Evolutionary conservation across 148 eudicot species (phyloP), one percentile per base, ranked within the genome.

Genomic region (Chenopodium suecicum): DNA sequence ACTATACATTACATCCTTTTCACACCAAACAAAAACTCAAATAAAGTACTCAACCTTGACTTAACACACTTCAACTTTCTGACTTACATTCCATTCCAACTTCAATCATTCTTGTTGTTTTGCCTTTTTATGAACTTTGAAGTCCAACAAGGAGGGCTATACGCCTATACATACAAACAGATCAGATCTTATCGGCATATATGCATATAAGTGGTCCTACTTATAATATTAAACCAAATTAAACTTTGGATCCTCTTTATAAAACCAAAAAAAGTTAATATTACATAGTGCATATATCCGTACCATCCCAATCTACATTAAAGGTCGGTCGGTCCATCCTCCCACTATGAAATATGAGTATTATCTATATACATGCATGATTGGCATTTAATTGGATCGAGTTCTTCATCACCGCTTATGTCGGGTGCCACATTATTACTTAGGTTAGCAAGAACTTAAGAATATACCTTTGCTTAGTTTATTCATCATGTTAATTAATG

Each of bases 241-340:
- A 44, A 41, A 78, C 79, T 75, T 81, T 80, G 83, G 83, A 74
- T 80, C 29, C 78, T 80, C 67, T 64, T n/a, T 58, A 16, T 58
- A 16, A 14, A 46, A 8, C 2, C 4, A 41, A 41, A 41, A 37
- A 5, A 41, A 5, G 44, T 41, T 41, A 41, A 41, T 41, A 34
- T 41, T 41, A 41, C 44, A 74, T 76, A 70, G 78, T 81, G 83
- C 78, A 81, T 17, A 50, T 56, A 77, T 81, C 83, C 83, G 83
- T 81, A 81, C 75, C 67, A 75, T 65, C 58, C n/a, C 77, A 74
- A 37, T 25, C 60, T 52, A 25, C 77, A 73, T 41, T 44, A 4
- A 22, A 46, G 16, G 29, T 44, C 32, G 16, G 29, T 44, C 32
- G 16, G 29, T 44, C 75, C 52, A 41, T 22, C 66, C 27, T 9